Conservation (phyloP, 2,329 filamentous ascomycete genomes). For the Furcasterigmium sp. region DNA sequence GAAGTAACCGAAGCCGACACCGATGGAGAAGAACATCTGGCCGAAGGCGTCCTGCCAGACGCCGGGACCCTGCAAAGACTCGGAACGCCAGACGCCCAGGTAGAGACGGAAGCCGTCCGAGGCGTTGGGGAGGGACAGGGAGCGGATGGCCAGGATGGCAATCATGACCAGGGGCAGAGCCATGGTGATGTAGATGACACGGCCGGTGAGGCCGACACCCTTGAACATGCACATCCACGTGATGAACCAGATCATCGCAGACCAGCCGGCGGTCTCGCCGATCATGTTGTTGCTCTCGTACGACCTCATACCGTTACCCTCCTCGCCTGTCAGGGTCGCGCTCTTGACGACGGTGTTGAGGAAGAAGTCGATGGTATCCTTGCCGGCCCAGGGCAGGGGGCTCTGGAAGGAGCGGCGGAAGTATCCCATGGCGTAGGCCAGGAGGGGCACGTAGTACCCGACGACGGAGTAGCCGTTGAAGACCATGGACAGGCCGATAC, state of each 20-base stretch:
- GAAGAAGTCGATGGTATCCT: constrained; percentile 35
- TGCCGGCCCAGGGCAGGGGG: constrained; percentile 43
- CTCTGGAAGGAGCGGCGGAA: constrained; percentile 47
- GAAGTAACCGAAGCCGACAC: constrained; percentile 52
- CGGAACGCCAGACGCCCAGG: constrained; percentile 31
- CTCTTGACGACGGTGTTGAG: constrained; percentile 2
- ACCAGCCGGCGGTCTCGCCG: constrained; percentile 50
- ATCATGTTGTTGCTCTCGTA: constrained; percentile 39
- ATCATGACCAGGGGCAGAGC: constrained; percentile 48
- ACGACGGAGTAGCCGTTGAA: constrained; percentile 45
- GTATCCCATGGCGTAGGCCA: constrained; percentile 51
- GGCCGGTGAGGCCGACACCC: constrained; percentile 47
- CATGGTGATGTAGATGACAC: constrained; percentile 53
- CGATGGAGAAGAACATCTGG: constrained; percentile 51
- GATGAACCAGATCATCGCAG: constrained; percentile 48
- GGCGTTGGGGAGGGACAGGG: constrained; percentile 45
- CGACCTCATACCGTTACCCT: constrained; percentile 24
- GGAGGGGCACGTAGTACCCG: constrained; percentile 47
- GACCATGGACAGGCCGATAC: constrained; percentile 43
- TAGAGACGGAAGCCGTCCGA: constrained; percentile 39
- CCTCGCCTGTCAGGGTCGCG: constrained; percentile 19
- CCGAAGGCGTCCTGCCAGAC: constrained; percentile 51
- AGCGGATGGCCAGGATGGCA: constrained; percentile 44
- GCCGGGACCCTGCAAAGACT: constrained; percentile 36
- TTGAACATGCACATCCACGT: constrained; percentile 54